Evolutionary conservation across 805 yeast species (phyloP), one percentile per base, ranked within the genome.

Genomic region (Candida hispaniensis): DNA sequence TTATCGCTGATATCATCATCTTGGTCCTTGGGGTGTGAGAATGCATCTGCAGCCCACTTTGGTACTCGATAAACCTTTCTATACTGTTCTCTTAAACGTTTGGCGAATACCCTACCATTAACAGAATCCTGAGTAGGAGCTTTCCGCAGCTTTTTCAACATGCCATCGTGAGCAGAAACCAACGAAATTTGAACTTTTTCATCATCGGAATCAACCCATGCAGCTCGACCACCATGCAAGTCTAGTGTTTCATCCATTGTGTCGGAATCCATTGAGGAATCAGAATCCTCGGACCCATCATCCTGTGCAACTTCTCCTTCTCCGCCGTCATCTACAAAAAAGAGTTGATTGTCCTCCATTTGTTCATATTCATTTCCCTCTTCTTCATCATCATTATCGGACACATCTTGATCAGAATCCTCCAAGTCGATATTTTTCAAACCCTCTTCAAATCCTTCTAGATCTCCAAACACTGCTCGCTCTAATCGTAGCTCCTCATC

Each of bases 201-300:
- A 54, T 91, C 98, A 49, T 86, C 97, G 40, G 93, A 77, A 58
- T 91, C 98, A 10, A 55, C 55, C 98, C 98, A 91, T 2, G 76
- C 83, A 13, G 66, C 70, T 19, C 44, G 49, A n/a, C 47, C 54
- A 10, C 52, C 58, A 5, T 52, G 57, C 11, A 44, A 46, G 14
- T 45, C 57, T 15, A 40, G 25, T 14, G 34, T 42, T 38, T 64
- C 64, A 7, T 46, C 47, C 3, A 50, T 56, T 19, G 46, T 59
- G n/a, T 56, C 65, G 1, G 49, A 52, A n/a, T 54, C 62, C 40
- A 57, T 64, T 14, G 49, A 57, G 16, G 51, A 61, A 10, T 41
- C 52, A 4, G 55, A 60, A 6, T 48, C 56, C 13, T 49, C 59
- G 5, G 48, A 55, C 8, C 55, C 60, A 6, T 47, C 56, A 10